Conservation (phyloP, 495 filamentous ascomycete species). For the Aspergillus hancockii region DNA sequence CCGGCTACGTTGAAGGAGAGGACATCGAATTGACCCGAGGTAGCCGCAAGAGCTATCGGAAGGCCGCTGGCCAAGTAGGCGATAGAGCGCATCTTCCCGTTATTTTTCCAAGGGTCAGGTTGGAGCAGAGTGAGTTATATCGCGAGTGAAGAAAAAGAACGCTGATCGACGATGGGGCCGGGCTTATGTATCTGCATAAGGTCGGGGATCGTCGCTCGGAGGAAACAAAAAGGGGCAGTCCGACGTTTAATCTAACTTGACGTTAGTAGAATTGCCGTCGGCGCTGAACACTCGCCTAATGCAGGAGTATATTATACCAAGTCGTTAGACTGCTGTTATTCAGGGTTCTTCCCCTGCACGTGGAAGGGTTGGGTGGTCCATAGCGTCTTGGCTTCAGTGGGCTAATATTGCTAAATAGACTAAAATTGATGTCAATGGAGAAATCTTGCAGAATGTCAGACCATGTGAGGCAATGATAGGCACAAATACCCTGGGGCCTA, state of each 20-base stretch:
- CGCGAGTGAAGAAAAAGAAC: not conserved
- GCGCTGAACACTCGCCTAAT: not conserved
- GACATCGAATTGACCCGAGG: slow-evolving; percentile 44
- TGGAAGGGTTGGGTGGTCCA: not conserved
- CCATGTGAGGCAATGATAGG: not conserved
- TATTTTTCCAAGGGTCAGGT: not conserved
- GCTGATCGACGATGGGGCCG: not conserved
- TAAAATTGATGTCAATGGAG: not conserved
- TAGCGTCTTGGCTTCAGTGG: not conserved
- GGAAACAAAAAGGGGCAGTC: not conserved
- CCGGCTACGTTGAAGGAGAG: slow-evolving; percentile 64
- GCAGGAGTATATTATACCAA: not conserved
- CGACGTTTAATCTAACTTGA: not conserved
- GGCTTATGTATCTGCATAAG: not conserved
- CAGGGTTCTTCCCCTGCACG: not conserved
- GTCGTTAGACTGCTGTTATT: not conserved
- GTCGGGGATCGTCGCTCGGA: not conserved
- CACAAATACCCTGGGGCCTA: not conserved
- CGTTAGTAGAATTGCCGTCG: not conserved
- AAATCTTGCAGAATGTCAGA: not conserved
- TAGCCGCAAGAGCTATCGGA: slow-evolving; percentile 8
- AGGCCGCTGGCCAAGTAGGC: slow-evolving; percentile 1
- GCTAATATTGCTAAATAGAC: not conserved
- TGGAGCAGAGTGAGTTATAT: not conserved
- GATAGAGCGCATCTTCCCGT: not conserved